These are phyloP conservation scores for Cyphellophora europaea DNA, from an alignment of 2,329 filamentous ascomycete genomes.

Conservation along the genomic window DNA sequence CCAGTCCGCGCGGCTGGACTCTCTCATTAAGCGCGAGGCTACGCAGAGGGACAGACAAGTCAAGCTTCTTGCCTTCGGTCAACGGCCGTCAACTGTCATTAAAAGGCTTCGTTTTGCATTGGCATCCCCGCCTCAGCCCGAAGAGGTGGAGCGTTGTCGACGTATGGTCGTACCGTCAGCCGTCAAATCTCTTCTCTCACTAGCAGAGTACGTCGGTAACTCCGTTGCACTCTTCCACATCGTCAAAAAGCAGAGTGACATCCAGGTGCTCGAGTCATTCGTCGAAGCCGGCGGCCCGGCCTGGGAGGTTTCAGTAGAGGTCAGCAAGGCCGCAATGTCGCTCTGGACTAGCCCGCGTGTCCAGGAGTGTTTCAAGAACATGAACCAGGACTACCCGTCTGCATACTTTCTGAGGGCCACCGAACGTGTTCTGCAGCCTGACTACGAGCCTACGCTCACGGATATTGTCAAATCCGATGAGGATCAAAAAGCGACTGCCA, in stretches of 20 bases:
- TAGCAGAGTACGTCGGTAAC: conserved; percentile 11
- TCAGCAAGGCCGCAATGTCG: conserved; percentile 5
- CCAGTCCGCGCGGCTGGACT: too few species aligned
- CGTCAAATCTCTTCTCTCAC: conserved; percentile 8
- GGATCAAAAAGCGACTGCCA: conserved; percentile 2
- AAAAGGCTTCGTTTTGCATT: conserved; percentile 9
- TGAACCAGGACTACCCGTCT: conserved; percentile 9
- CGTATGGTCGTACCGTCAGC: conserved; percentile 6
- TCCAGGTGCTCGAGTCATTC: conserved; percentile 9
- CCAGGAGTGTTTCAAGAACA: conserved; percentile 7
- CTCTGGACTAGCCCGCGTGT: conserved; percentile 11
- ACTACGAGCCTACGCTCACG: conserved; percentile 9
- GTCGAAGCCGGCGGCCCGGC: conserved; percentile 4
- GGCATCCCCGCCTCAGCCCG: conserved; percentile 6
- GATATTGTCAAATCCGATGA: conserved; percentile 11
- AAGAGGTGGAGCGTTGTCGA: conserved; percentile 11
- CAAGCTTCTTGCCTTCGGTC: conserved; percentile 12
- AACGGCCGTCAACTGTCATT: conserved; percentile 8
- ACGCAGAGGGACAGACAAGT: conserved; percentile 11
- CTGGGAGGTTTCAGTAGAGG: conserved; percentile 4
- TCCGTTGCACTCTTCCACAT: conserved; percentile 2
- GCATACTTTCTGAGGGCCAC: conserved; percentile 10
- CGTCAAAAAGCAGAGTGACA: conserved; percentile 7
- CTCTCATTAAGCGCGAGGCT: too few species aligned
- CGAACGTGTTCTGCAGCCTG: conserved; percentile 9